These are phyloP conservation scores for Thecaphora thlaspeos DNA, from an alignment of 1,284 basidiomycete genomes.

Conservation along the genomic window DNA sequence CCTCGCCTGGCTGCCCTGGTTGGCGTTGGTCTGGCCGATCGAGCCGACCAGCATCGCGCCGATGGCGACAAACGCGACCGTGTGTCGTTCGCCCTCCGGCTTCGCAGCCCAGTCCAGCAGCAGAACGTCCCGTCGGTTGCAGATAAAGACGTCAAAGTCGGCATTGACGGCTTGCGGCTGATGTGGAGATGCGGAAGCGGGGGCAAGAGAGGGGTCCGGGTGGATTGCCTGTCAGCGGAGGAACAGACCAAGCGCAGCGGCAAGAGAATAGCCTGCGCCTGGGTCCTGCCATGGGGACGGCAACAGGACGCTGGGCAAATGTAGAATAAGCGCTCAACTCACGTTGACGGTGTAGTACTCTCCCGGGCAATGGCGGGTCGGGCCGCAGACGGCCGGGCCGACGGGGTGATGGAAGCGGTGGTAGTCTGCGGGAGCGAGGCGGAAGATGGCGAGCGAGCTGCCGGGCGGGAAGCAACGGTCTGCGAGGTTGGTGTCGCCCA, in stretches of 20 bases:
- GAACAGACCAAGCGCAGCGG: too few species aligned
- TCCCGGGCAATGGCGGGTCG: slow-evolving; percentile 62
- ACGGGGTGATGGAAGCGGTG: slow-evolving; percentile 94
- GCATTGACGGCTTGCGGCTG: slow-evolving; percentile 48
- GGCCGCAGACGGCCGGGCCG: slow-evolving; percentile 65
- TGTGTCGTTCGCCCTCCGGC: slow-evolving; percentile 6
- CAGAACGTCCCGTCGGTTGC: slow-evolving; percentile 39
- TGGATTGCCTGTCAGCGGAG: too few species aligned
- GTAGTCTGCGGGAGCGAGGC: slow-evolving; percentile 82
- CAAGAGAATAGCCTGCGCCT: too few species aligned
- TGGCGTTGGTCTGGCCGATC: slow-evolving; percentile 73
- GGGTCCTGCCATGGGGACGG: too few species aligned
- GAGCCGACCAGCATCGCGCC: slow-evolving; percentile 64
- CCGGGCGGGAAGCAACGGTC: slow-evolving; percentile 36
- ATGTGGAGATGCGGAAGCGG: too few species aligned
- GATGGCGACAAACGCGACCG: slow-evolving; percentile 46
- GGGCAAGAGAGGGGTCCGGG: too few species aligned
- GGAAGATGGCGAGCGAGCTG: slow-evolving; percentile 66
- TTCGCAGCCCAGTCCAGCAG: slow-evolving; percentile 36
- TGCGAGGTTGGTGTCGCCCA: slow-evolving; percentile 66
- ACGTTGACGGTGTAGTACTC: slow-evolving; percentile 64
- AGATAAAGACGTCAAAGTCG: slow-evolving; percentile 50
- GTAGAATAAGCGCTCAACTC: slow-evolving; percentile 42
- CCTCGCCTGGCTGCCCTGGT: slow-evolving; percentile 74
- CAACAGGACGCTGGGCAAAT: too few species aligned